Base-by-base conservation (phyloP, 768 basidiomycete genomes). In the Lyophyllum decastes region DNA sequence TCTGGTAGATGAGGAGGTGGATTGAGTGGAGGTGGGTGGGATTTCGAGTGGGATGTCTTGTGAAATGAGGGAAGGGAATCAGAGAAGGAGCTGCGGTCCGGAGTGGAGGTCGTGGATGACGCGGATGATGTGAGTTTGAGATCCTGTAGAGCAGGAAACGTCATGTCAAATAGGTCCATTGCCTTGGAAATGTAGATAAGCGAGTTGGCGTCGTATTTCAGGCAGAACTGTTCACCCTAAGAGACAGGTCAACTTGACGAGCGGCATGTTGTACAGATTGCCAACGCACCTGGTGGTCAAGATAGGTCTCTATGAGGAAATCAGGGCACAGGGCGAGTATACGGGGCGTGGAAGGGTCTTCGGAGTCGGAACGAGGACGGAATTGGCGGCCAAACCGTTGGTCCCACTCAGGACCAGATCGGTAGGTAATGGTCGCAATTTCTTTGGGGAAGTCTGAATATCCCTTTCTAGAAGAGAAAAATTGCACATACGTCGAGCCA, bases 391-490 rank as follows among this genome's bases (percentile, higher is more conserved):
- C 95, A 68, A 99, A 99, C n/a, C 97, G 90, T 62, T 89, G 82
- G 73, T 99, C 97, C 97, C 97, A 99, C 73, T 99, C 97, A 6
- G 97, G 97, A 1, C 97, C 97, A 12, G 97, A 98, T 35, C 97
- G 89, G 72, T 99, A 99, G 0, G 97, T 98, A 68, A 99, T 97
- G 2, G 97, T 99, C 11, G 97, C 97, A 62, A 99, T 98, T 76
- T 99, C 95, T 98, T 69, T 2, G 47, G 12, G 54, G 26, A 47
- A 24, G 56, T 44, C 22, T 52, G 50, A 49, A 17, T 55, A 49
- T 46, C 27, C 35, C 12, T 8, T 17, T 2, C 43, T 17, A 35
- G 34, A 27, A 22, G 26, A 43, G 14, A 27, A 5, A 53, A 47
- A 27, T 16, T 25, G 46, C 16, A 65, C 74, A 51, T 66, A 97